Evolutionary conservation across 805 yeast genomes (phyloP).

Genomic region (Kuraishia cidri): DNA sequence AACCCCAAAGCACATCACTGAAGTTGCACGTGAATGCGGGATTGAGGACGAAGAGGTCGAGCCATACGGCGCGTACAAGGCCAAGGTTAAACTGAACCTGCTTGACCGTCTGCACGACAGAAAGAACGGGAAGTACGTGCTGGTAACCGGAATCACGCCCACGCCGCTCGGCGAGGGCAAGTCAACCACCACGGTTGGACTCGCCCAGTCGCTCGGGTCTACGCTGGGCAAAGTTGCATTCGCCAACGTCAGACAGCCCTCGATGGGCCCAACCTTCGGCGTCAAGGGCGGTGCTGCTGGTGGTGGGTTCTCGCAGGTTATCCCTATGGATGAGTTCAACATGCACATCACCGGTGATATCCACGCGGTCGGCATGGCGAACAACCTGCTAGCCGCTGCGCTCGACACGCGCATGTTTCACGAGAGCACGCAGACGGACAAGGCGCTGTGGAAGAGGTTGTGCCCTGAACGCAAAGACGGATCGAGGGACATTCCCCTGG

Average conservation of each 20-base stretch:
- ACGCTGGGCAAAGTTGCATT: constrained; percentile 60
- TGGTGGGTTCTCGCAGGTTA: constrained; percentile 82
- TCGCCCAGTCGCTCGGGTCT: constrained; percentile 75
- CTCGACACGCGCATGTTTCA: constrained; percentile 83
- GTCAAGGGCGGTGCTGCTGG: constrained; percentile 90
- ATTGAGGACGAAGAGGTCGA: constrained; percentile 61
- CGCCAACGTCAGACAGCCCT: constrained; percentile 82
- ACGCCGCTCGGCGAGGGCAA: constrained; percentile 85
- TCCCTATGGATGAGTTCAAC: constrained; percentile 85
- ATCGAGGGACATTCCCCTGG: constrained; percentile 52
- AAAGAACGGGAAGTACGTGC: constrained; percentile 60
- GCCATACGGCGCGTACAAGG: constrained; percentile 69
- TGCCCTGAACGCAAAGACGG: constrained; percentile 67
- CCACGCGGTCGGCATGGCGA: constrained; percentile 78
- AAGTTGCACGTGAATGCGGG: constrained; percentile 64
- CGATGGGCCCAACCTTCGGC: constrained; percentile 87
- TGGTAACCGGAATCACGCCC: constrained; percentile 81
- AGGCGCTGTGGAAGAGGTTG: constrained; percentile 62
- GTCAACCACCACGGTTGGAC: constrained; percentile 76
- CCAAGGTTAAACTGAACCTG: constrained; percentile 59
- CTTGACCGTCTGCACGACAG: constrained; percentile 53
- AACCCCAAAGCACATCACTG: constrained; percentile 59
- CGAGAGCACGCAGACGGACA: constrained; percentile 66
- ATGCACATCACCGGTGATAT: constrained; percentile 84
- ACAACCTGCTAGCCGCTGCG: constrained; percentile 76